Evolutionary conservation across 345 rosid species (phyloP).

Genomic region (Cardiospermum halicacabum): DNA sequence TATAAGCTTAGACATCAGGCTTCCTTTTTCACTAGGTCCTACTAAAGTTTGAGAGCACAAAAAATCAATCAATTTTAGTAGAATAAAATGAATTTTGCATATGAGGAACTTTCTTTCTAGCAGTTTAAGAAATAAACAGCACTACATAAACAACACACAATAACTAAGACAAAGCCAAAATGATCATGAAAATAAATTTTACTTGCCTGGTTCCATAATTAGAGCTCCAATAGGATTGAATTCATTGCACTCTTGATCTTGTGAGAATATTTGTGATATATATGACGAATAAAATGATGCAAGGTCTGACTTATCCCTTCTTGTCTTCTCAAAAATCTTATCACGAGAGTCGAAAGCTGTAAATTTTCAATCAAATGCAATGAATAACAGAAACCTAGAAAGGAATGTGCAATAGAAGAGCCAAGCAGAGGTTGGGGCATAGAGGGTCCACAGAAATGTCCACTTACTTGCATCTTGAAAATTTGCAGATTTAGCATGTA

Average conservation of each 20-base stretch:
- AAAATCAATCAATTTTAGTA: background rate
- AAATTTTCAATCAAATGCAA: slow-evolving; percentile 18
- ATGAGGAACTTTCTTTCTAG: background rate
- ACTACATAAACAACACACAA: background rate
- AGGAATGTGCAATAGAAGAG: slow-evolving; percentile 1
- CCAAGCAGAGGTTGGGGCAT: slow-evolving; percentile 8
- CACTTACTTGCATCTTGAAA: slow-evolving; percentile 41
- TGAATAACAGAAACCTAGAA: slow-evolving; percentile 9
- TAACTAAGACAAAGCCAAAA: background rate
- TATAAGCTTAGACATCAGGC: background rate
- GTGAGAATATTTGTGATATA: slow-evolving; percentile 49
- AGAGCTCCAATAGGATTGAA: slow-evolving; percentile 61
- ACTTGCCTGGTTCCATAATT: slow-evolving; percentile 91
- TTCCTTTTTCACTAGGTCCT: slow-evolving; percentile 2
- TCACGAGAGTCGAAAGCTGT: slow-evolving; percentile 64
- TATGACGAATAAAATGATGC: slow-evolving; percentile 53
- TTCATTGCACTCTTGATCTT: slow-evolving; percentile 27
- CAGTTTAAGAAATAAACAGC: slow-evolving; percentile 2
- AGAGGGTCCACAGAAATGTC: slow-evolving; percentile 7
- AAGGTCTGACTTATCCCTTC: slow-evolving; percentile 60
- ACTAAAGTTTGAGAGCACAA: background rate
- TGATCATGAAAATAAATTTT: background rate
- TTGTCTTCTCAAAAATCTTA: slow-evolving; percentile 54
- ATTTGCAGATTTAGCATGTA: slow-evolving; percentile 25
- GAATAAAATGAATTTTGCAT: background rate